Evolutionary conservation across 1,139 yeast species (phyloP).

Genomic region (Hansenula anomala): DNA sequence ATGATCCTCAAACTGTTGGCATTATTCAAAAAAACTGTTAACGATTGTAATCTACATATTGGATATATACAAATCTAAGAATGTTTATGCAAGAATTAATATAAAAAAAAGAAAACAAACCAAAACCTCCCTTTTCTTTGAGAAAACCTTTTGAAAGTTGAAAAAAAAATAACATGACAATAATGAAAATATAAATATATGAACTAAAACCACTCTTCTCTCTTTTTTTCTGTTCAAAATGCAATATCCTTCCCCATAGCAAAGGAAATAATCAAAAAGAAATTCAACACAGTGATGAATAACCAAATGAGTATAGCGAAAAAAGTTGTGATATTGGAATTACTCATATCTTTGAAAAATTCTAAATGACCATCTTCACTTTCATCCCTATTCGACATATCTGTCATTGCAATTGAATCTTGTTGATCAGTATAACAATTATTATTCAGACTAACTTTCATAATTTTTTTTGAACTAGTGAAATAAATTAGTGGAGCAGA

Average conservation of each 20-base stretch:
- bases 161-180: too few relatives aligned
- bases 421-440: slow-evolving; percentile 7
- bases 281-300: slow-evolving; percentile 67
- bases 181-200: too few relatives aligned
- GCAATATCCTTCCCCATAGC: slow-evolving; percentile 65
- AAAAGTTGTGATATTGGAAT: slow-evolving; percentile 51
- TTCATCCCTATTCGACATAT: slow-evolving; percentile 5
- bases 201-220: too few relatives aligned
- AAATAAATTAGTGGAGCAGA: slow-evolving; percentile 73
- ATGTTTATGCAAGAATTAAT: neutral
- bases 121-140: too few relatives aligned
- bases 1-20: neutral
- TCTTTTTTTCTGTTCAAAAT: slow-evolving; percentile 4
- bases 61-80: too few relatives aligned
- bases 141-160: too few relatives aligned
- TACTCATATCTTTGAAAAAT: slow-evolving; percentile 33
- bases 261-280: slow-evolving; percentile 69
- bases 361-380: slow-evolving; percentile 6
- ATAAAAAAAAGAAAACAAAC: neutral
- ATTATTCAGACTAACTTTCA: slow-evolving; percentile 39
- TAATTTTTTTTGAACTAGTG: slow-evolving; percentile 54
- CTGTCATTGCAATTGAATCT: slow-evolving; percentile 12
- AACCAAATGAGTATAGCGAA: slow-evolving; percentile 67
- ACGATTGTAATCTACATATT: too few relatives aligned
- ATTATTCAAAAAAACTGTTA: too few relatives aligned